phyloP scores from a whole-genome alignment of 1,139 yeast species.

The Lodderomyces elongisporus region DNA sequence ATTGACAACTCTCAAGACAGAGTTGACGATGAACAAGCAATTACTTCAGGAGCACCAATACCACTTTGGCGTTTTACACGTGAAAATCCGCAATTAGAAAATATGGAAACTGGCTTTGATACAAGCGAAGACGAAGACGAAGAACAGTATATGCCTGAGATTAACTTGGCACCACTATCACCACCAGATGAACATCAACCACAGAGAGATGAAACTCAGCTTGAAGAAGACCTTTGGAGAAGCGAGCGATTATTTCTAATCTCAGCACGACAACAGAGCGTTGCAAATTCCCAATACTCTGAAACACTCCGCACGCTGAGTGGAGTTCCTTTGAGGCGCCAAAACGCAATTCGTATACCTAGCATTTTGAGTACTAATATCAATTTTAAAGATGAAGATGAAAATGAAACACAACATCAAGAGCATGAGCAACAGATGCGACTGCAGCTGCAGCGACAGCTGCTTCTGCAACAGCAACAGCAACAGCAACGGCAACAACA shows the following conservation, averaged over 20 bases:
- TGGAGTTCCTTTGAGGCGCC: constrained; percentile 16
- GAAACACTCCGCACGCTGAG: too few species aligned
- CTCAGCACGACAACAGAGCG: not conserved
- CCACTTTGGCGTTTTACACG: too few species aligned
- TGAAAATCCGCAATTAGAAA: too few species aligned
- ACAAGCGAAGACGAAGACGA: not conserved
- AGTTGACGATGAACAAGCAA: not conserved
- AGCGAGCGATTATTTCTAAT: not conserved
- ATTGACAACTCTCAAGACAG: constrained; percentile 6
- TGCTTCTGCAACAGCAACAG: too few species aligned
- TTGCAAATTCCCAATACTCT: too few species aligned
- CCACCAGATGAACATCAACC: not conserved
- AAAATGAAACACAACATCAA: not conserved
- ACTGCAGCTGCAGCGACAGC: not conserved
- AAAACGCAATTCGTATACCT: constrained; percentile 18
- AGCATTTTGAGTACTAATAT: constrained; percentile 3
- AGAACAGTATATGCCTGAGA: too few species aligned
- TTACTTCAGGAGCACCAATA: too few species aligned
- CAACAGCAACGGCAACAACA: too few species aligned
- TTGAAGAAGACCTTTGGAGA: not conserved
- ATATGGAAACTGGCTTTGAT: too few species aligned
- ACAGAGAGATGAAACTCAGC: constrained; percentile 1
- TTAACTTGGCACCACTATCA: not conserved
- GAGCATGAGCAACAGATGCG: not conserved
- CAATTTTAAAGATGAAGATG: too few species aligned